Base-by-base conservation (phyloP, 2,329 filamentous ascomycete species). In the Teratosphaeria destructans region DNA sequence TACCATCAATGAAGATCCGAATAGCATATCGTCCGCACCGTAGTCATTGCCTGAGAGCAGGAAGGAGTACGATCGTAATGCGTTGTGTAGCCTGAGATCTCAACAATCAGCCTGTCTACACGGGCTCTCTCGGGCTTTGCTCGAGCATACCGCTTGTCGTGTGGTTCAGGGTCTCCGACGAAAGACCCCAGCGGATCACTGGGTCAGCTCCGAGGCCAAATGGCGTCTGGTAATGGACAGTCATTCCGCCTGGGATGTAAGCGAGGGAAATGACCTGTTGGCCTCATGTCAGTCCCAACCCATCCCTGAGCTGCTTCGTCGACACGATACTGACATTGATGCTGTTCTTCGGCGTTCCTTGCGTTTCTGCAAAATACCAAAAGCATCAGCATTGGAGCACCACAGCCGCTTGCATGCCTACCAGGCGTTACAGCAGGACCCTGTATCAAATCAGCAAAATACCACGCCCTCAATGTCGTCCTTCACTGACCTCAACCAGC, bases 221-320 rank as follows among this genome's bases (percentile, higher is more conserved):
- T 0, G 79, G 78, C 0, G 79, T 81, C 69, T 81, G 79, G 66
- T 75, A 82, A 68, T 81, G 79, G 59, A 81, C 74, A 65, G 79
- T 79, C 66, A 81, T 77, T 37, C 79, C 79, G 56, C 72, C 67
- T 0, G 78, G 78, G 2, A 80, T 61, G 61, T 80, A 81, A 0
- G 79, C 72, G 59, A 79, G 63, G 4, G 75, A 75, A 59, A 81
- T 79, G 43, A 81, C 43, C 43, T 49, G 7, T 19, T n/a, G n/a
- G 19, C 5, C 3, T 49, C n/a, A 32, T 49, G 16, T 49, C 43
- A 49, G 43, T 49, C 43, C 16, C 2, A n/a, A 2, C 10, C 16
- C 5, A 19, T 19, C 3, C 29, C 19, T 4, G 10, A 8, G n/a
- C n/a, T 49, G 5, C 5, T 23, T 10, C 6, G 7, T 23, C 19